Evolutionary conservation across 495 filamentous ascomycete genomes (phyloP).

Genomic region (Lichina pygmaea): DNA sequence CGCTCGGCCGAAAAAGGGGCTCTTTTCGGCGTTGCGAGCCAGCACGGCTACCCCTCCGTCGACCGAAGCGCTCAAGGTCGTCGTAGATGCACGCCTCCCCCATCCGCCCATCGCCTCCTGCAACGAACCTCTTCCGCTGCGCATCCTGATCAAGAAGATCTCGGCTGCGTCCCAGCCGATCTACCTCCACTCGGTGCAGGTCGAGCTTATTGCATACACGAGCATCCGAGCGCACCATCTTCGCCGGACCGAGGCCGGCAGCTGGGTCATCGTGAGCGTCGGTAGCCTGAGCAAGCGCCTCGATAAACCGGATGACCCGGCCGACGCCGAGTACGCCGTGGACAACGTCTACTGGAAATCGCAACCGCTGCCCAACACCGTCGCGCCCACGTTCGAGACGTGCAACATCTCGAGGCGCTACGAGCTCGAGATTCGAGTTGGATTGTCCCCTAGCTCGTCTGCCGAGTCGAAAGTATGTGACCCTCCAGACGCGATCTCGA

Average conservation of each 20-base stretch:
- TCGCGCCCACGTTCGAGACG: slow-evolving; percentile 63
- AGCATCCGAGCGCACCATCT: slow-evolving; percentile 49
- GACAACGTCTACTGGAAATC: slow-evolving; percentile 41
- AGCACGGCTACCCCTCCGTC: slow-evolving; percentile 2
- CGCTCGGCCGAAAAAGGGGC: slow-evolving; percentile 20
- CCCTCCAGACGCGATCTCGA: background rate
- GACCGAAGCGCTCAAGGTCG: slow-evolving; percentile 20
- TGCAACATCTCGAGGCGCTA: slow-evolving; percentile 72
- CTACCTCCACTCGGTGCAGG: slow-evolving; percentile 50
- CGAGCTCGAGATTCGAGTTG: slow-evolving; percentile 55
- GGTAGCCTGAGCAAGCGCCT: slow-evolving; percentile 42
- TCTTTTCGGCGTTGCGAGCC: slow-evolving; percentile 21
- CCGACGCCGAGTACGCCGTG: slow-evolving; percentile 36
- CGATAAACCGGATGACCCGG: slow-evolving; percentile 24
- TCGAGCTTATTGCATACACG: slow-evolving; percentile 58
- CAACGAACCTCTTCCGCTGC: slow-evolving; percentile 57
- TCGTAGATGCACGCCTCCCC: slow-evolving; percentile 58
- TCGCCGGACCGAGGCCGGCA: slow-evolving; percentile 29
- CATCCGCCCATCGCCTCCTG: slow-evolving; percentile 77
- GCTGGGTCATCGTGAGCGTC: slow-evolving; percentile 40
- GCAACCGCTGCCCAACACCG: slow-evolving; percentile 46
- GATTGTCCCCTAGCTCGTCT: slow-evolving; percentile 30
- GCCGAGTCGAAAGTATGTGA: slow-evolving; percentile 23
- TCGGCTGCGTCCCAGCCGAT: slow-evolving; percentile 34
- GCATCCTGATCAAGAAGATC: slow-evolving; percentile 48